Evolutionary conservation across 345 rosid genomes (phyloP).

Genomic region (Acer negundo): DNA sequence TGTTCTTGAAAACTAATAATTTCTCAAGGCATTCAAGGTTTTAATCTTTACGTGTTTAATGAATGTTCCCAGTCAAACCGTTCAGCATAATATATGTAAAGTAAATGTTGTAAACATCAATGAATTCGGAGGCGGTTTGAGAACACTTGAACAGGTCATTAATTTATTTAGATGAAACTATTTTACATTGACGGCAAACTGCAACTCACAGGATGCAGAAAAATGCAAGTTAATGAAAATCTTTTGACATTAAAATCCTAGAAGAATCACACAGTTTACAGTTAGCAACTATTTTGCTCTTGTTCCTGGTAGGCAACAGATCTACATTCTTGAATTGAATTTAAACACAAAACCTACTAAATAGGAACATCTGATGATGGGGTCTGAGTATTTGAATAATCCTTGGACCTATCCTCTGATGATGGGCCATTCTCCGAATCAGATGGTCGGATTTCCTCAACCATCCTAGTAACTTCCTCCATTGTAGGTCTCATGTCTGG

Average conservation of each 20-base stretch:
- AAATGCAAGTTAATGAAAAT: constrained; percentile 1
- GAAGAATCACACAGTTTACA: constrained; percentile 22
- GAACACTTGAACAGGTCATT: background rate
- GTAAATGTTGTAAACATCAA: background rate
- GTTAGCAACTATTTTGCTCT: background rate
- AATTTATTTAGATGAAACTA: background rate
- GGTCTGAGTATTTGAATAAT: constrained; percentile 22
- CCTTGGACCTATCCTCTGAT: constrained; percentile 42
- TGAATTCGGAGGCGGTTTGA: background rate
- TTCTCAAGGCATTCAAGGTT: background rate
- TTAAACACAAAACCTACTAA: constrained; percentile 4
- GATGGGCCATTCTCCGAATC: constrained; percentile 59
- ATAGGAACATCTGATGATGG: constrained; percentile 13
- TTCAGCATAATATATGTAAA: background rate
- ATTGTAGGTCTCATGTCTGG: constrained; percentile 79
- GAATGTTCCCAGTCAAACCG: background rate
- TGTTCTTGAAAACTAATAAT: too few relatives aligned
- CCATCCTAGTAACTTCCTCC: constrained; percentile 78
- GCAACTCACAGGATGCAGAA: background rate
- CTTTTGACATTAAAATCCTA: constrained; percentile 11
- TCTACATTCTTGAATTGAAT: constrained; percentile 2
- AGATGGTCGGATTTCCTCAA: constrained; percentile 67
- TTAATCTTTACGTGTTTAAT: background rate
- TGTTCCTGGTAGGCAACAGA: background rate
- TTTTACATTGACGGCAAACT: background rate